Evolutionary conservation across 768 basidiomycete genomes (phyloP).

Genomic region (Lentinula detonsa): DNA sequence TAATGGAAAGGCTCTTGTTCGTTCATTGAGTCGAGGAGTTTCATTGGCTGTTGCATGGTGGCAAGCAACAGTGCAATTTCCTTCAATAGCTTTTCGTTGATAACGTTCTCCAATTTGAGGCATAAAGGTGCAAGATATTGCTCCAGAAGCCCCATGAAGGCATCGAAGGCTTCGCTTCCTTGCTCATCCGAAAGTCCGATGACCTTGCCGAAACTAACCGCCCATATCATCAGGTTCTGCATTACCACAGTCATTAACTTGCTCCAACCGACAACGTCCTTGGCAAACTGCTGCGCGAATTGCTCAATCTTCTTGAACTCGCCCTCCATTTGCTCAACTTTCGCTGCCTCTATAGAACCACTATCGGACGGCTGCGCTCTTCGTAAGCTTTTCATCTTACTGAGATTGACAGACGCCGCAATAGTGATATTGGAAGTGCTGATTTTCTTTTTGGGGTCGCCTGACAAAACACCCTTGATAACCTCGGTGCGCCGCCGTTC

Average conservation of each 20-base stretch:
- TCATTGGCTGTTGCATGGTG: slow-evolving; percentile 55
- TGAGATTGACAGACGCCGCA: slow-evolving; percentile 50
- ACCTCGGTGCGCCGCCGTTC: slow-evolving; percentile 71
- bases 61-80: slow-evolving; percentile 52
- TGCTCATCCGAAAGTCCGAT: slow-evolving; percentile 50
- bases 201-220: slow-evolving; percentile 57
- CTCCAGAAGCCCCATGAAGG: slow-evolving; percentile 56
- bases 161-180: slow-evolving; percentile 60
- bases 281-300: slow-evolving; percentile 59
- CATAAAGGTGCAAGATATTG: slow-evolving; percentile 47
- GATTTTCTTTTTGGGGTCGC: slow-evolving; percentile 28
- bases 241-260: slow-evolving; percentile 43
- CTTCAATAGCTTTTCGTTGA: slow-evolving; percentile 50
- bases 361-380: slow-evolving; percentile 1
- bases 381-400: slow-evolving; percentile 51
- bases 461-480: slow-evolving; percentile 63
- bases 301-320: slow-evolving; percentile 51
- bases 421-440: slow-evolving; percentile 37
- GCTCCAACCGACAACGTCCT: slow-evolving; percentile 60
- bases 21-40: slow-evolving; percentile 66
- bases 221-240: slow-evolving; percentile 52
- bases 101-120: slow-evolving; percentile 43
- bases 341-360: slow-evolving; percentile 23
- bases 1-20: slow-evolving; percentile 70
- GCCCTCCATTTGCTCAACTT: slow-evolving; percentile 48